These are phyloP conservation scores for Paraphoma chrysanthemicola DNA, from an alignment of 2,329 filamentous ascomycete genomes.

Conservation along the genomic window DNA sequence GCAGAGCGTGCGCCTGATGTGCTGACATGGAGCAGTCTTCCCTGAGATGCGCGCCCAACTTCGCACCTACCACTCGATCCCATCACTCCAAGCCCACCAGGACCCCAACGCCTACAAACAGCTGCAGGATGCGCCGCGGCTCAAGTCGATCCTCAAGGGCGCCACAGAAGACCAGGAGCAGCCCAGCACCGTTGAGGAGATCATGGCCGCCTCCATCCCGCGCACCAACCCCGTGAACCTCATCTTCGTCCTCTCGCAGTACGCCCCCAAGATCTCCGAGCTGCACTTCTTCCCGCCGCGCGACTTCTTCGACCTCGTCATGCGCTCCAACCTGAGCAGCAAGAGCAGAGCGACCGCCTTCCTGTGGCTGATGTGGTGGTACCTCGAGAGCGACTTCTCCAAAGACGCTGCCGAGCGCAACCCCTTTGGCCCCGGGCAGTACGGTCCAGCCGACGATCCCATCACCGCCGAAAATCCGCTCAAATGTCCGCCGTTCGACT, in stretches of 20 bases:
- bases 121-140: conserved; percentile 89
- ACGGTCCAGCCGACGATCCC: conserved; percentile 41
- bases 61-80: conserved; percentile 97
- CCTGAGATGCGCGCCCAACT: conserved; percentile 98
- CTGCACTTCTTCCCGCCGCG: conserved; percentile 83
- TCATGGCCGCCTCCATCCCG: conserved; percentile 72
- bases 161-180: conserved; percentile 91
- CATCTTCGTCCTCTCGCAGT: conserved; percentile 91
- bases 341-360: conserved; percentile 85
- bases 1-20: conserved; percentile 8
- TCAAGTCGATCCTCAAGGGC: conserved; percentile 97
- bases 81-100: conserved; percentile 91
- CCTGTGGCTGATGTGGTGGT: conserved; percentile 99
- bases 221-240: conserved; percentile 96
- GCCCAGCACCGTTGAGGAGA: conserved; percentile 81
- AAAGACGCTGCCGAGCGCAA: conserved; percentile 87
- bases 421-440: conserved; percentile 75
- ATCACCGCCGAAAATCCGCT: conserved; percentile 55
- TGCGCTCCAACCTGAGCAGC: conserved; percentile 85
- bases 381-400: conserved; percentile 93
- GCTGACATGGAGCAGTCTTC: conserved; percentile 71
- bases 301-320: conserved; percentile 96
- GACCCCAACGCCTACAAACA: conserved; percentile 98
- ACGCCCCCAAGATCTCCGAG: conserved; percentile 90
- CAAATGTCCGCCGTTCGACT: conserved; percentile 70